A percentile compares a stretch with the other conserved stretches of the same genome.
These are phyloP conservation scores for Veloboletus limbatus DNA, from an alignment of 1,284 basidiomycete species.

Conservation along the genomic window DNA sequence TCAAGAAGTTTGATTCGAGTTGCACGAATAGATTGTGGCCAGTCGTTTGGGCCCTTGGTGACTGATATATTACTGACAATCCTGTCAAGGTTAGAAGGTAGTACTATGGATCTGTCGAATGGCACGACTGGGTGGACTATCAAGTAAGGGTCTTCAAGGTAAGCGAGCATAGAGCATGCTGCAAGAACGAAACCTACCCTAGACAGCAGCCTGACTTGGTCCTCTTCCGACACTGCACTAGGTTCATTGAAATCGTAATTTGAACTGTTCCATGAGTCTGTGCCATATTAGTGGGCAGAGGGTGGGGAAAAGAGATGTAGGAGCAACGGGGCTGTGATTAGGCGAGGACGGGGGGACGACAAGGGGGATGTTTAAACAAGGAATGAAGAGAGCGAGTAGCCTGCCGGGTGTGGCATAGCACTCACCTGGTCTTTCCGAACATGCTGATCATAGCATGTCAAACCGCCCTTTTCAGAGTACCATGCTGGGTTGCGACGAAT, in stretches of 20 bases:
- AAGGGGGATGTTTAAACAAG: slow-evolving; percentile 49
- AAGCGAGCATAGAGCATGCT: slow-evolving; percentile 9
- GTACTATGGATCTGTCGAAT: slow-evolving; percentile 74
- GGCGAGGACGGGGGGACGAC: slow-evolving; percentile 51
- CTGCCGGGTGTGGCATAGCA: slow-evolving; percentile 41
- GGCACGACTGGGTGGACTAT: slow-evolving; percentile 78
- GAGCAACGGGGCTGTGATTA: slow-evolving; percentile 43
- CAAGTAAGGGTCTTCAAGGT: slow-evolving; percentile 57
- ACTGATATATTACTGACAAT: slow-evolving; percentile 69
- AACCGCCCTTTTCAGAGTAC: slow-evolving; percentile 47
- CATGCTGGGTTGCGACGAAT: slow-evolving; percentile 50
- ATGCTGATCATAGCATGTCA: slow-evolving; percentile 43
- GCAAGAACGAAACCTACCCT: slow-evolving; percentile 46
- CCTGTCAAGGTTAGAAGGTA: slow-evolving; percentile 80
- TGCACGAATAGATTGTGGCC: slow-evolving; percentile 76
- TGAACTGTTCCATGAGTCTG: slow-evolving; percentile 80
- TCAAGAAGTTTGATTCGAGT: slow-evolving; percentile 79
- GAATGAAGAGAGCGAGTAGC: slow-evolving; percentile 54
- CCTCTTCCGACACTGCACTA: slow-evolving; percentile 69
- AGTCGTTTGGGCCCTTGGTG: slow-evolving; percentile 69
- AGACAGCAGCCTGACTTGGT: slow-evolving; percentile 62
- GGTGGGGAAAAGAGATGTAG: slow-evolving; percentile 48
- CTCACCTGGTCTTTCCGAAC: slow-evolving; percentile 43
- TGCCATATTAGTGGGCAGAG: slow-evolving; percentile 63
- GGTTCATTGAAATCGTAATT: slow-evolving; percentile 56